Evolutionary conservation across 257 asterid genomes (phyloP).

Genomic region (Paulownia fortunei): DNA sequence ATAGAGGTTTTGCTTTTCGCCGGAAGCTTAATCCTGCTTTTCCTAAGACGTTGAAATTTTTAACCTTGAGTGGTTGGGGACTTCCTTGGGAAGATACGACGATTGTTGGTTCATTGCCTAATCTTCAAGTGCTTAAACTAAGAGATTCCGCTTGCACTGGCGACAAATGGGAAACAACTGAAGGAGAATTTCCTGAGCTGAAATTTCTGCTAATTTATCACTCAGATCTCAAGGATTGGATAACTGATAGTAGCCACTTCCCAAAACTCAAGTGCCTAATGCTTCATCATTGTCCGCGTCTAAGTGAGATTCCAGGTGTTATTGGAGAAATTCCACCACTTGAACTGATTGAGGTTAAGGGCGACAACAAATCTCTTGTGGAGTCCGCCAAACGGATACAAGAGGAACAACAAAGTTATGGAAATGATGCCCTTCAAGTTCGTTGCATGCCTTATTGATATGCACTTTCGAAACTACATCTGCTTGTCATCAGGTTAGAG

Average conservation of each 20-base stretch:
- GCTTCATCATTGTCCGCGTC: not conserved
- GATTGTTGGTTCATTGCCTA: not conserved
- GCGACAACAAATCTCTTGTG: not conserved
- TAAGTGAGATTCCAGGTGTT: slow-evolving; percentile 1
- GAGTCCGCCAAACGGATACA: not conserved
- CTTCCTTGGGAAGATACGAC: not conserved
- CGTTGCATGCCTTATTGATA: not conserved
- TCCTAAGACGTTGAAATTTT: not conserved
- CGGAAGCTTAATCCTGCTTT: not conserved
- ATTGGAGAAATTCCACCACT: slow-evolving; percentile 20
- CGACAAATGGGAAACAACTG: not conserved
- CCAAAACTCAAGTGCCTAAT: slow-evolving; percentile 9
- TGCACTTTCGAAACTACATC: too few relatives aligned
- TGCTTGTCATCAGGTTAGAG: too few relatives aligned
- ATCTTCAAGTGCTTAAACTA: slow-evolving; percentile 27
- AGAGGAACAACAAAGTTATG: not conserved
- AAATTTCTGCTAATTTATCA: not conserved
- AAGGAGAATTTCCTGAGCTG: slow-evolving; percentile 16
- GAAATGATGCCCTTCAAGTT: not conserved
- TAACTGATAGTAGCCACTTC: slow-evolving; percentile 20
- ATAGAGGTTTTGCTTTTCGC: not conserved
- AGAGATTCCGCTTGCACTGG: not conserved
- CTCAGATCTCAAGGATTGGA: not conserved
- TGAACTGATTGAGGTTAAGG: slow-evolving; percentile 10
- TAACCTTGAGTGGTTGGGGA: not conserved